phyloP scores from a whole-genome alignment of 495 filamentous ascomycete species.

The Trichoderma reesei region DNA sequence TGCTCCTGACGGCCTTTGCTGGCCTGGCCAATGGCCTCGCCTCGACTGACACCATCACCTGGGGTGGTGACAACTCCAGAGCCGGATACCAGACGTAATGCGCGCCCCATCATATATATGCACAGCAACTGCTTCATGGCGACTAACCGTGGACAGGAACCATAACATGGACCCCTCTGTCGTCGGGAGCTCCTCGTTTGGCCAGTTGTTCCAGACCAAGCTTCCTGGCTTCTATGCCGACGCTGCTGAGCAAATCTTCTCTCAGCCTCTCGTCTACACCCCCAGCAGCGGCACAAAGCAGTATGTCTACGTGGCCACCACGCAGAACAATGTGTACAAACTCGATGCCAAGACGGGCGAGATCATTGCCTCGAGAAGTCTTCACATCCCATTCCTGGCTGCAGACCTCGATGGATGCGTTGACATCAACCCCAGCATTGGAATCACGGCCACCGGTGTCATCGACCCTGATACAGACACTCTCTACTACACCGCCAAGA shows the following conservation, averaged over 20 bases:
- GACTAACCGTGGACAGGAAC: conserved; percentile 20
- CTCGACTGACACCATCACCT: conserved; percentile 37
- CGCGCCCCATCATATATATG: background rate
- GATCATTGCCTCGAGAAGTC: conserved; percentile 28
- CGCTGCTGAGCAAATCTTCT: conserved; percentile 30
- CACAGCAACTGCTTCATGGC: no score
- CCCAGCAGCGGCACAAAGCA: conserved; percentile 26
- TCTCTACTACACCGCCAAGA: conserved; percentile 37
- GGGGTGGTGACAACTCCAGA: conserved; percentile 37
- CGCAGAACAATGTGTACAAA: conserved; percentile 36
- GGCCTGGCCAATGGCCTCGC: conserved; percentile 16
- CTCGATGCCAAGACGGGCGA: conserved; percentile 38
- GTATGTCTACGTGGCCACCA: conserved; percentile 36
- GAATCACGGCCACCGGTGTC: conserved; percentile 37
- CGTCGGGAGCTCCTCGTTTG: conserved; percentile 30
- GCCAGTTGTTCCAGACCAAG: conserved; percentile 31
- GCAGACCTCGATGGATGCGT: conserved; percentile 36
- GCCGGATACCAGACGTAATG: conserved; percentile 36
- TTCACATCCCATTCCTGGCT: conserved; percentile 36
- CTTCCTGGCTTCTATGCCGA: conserved; percentile 30
- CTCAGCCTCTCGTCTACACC: conserved; percentile 40
- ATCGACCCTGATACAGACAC: conserved; percentile 39
- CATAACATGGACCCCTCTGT: conserved; percentile 40
- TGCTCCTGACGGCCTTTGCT: background rate
- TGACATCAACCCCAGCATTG: conserved; percentile 36